phyloP scores from a whole-genome alignment of 768 basidiomycete genomes.

The Suillus bovinus region DNA sequence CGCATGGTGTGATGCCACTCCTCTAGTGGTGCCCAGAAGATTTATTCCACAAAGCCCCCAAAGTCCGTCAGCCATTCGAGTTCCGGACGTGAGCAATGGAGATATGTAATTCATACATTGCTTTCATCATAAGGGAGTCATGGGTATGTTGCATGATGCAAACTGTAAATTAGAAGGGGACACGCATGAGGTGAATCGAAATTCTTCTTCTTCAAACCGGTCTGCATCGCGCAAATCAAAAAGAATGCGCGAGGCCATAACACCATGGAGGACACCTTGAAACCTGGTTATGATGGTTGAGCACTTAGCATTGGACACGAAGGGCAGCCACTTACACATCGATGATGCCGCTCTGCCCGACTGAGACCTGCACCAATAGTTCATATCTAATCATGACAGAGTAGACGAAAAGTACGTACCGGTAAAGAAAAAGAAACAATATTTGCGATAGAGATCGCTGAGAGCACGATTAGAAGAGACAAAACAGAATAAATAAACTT shows the following conservation, averaged over 20 bases:
- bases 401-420: constrained; percentile 1
- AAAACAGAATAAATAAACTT: not conserved
- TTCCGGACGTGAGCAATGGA: not conserved
- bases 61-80: not conserved
- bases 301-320: not conserved
- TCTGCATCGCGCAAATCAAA: constrained; percentile 12
- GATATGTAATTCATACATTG: constrained; percentile 1
- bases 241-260: constrained; percentile 17
- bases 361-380: not conserved
- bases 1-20: no score
- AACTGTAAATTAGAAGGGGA: constrained; percentile 7
- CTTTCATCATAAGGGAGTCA: not conserved
- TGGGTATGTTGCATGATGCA: not conserved
- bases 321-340: constrained; percentile 10
- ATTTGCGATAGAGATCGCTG: constrained; percentile 11
- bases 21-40: no score
- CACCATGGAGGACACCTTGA: constrained; percentile 15
- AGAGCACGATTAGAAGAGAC: not conserved
- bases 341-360: constrained; percentile 13
- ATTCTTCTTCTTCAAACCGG: not conserved
- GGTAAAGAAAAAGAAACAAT: constrained; percentile 14
- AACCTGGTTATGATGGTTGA: constrained; percentile 5
- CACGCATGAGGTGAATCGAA: not conserved
- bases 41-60: no score
- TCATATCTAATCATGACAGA: not conserved